phyloP scores from a whole-genome alignment of 2,329 filamentous ascomycete genomes.

The Dichotomopilus funicola region DNA sequence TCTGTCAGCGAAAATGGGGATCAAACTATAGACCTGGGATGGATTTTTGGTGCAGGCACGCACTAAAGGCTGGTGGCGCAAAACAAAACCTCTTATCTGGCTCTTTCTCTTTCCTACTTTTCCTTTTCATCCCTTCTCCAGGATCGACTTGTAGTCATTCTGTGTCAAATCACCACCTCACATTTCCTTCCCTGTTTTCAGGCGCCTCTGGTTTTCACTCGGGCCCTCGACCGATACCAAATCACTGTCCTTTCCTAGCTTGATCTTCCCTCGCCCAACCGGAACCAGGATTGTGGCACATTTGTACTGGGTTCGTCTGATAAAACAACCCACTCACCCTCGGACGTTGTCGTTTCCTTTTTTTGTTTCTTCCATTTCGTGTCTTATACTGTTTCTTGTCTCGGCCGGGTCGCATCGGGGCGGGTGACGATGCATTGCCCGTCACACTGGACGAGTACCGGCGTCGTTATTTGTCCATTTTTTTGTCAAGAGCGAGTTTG shows the following conservation, averaged over 20 bases:
- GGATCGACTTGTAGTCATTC: neutral
- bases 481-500: neutral
- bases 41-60: neutral
- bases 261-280: neutral
- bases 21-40: conserved; percentile 14
- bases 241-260: neutral
- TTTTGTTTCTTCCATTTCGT: neutral
- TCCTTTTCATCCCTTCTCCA: neutral
- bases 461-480: too few relatives aligned
- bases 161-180: neutral
- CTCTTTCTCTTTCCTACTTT: neutral
- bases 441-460: too few relatives aligned
- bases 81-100: neutral
- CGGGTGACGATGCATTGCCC: neutral
- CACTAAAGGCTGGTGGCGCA: conserved; percentile 8
- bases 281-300: neutral
- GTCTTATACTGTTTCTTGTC: neutral
- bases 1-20: conserved; percentile 5
- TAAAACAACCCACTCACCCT: neutral
- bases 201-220: neutral
- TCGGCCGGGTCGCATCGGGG: neutral
- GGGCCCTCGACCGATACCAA: neutral
- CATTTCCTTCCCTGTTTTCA: neutral
- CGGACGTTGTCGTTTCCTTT: neutral
- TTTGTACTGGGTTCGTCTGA: neutral